Base-by-base conservation (phyloP, 1,284 basidiomycete species). In the Phlebopus sp. region DNA sequence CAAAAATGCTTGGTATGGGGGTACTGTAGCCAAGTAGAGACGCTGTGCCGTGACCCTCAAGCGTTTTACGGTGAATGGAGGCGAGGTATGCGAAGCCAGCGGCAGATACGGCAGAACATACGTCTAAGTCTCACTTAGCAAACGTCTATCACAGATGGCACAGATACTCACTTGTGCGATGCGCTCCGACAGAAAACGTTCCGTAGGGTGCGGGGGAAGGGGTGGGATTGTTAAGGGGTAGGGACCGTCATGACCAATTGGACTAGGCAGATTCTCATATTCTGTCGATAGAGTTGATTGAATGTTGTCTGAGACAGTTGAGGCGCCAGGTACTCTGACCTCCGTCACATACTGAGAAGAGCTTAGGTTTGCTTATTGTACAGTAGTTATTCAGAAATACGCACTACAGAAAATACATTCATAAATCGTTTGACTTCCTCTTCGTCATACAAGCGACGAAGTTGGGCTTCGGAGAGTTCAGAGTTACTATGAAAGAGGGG, bases 381-480 rank as follows among this genome's bases (percentile, higher is more conserved):
- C 14, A 8, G 42, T 29, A 37, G 30, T 19, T 27, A 36, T 13
- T 14, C 46, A 10, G 36, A 23, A 38, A 11, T 32, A 63, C 74
- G 57, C 58, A 84, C 82, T 37, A 73, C 67, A 36, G 79, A 76
- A 63, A 85, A 85, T 18, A 83, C 57, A 32, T 68, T 60, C 23
- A 84, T 60, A 56, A 80, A 83, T 23, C 78, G 67, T 35, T 81
- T 72, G 19, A 84, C 77, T 63, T 85, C 81, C 60, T 84, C 81
- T 44, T 76, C 72, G 25, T 85, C 81, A 50, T 82, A 84, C 21
- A 80, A 54, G 44, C 77, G 72, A 34, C 81, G 67, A 18, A 84
- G 68, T 53, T 81, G 68, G 5, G 55, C 58, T 46, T 76, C 66
- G 11, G 65, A 66, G 23, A 64, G 29, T 3, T 29, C 47, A 37